phyloP scores from a whole-genome alignment of 2,329 filamentous ascomycete species.

The Diaporthe sp. region DNA sequence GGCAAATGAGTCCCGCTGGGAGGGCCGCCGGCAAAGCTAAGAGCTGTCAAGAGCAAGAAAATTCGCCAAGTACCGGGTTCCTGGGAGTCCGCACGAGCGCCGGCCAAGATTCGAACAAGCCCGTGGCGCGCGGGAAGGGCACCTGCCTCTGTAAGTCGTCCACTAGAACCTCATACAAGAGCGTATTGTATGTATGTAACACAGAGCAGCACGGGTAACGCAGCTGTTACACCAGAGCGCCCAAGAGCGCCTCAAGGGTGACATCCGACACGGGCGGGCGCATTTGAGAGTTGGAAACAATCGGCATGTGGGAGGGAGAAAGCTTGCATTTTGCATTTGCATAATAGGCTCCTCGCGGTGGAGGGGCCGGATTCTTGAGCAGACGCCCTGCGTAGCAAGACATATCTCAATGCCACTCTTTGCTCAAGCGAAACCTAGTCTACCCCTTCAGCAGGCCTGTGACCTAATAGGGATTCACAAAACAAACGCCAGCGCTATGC shows the following conservation, averaged over 20 bases:
- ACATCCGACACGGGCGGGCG: background rate
- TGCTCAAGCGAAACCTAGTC: background rate
- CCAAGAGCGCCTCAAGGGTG: background rate
- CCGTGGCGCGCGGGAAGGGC: background rate
- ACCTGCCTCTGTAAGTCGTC: no score
- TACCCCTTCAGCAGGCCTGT: background rate
- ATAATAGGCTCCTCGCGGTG: background rate
- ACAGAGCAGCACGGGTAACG: background rate
- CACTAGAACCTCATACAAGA: background rate
- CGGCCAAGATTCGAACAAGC: background rate
- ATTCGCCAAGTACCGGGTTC: background rate
- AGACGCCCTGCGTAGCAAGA: background rate
- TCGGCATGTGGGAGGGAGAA: slow-evolving; percentile 4
- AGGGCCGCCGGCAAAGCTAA: no score
- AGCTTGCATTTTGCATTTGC: background rate
- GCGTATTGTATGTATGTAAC: background rate
- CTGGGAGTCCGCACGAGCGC: background rate
- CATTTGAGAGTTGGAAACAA: background rate
- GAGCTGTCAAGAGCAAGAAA: background rate
- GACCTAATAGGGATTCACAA: background rate
- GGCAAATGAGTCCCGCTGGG: no score
- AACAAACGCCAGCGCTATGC: slow-evolving; percentile 20
- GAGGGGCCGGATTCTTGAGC: background rate
- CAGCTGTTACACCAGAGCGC: background rate
- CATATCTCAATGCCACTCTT: background rate